These are phyloP conservation scores for Lentinula raphanica DNA, from an alignment of 768 basidiomycete genomes.

Conservation along the genomic window DNA sequence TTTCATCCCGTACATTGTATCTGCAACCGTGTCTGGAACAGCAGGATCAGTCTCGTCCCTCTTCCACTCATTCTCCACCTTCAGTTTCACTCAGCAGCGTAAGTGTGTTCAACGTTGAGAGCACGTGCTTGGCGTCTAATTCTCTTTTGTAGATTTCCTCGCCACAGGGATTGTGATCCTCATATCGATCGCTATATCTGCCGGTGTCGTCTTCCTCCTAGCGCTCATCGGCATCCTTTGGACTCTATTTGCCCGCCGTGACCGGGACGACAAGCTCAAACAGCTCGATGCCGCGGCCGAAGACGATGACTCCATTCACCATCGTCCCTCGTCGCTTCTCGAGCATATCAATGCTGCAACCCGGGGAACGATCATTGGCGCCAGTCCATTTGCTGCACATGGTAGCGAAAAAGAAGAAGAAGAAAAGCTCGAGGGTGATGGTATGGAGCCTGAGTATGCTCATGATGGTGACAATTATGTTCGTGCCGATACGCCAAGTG, in stretches of 20 bases:
- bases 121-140: background rate
- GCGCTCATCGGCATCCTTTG: constrained; percentile 82
- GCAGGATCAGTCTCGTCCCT: constrained; percentile 70
- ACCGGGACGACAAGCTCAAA: constrained; percentile 66
- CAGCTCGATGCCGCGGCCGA: constrained; percentile 68
- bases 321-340: constrained; percentile 81
- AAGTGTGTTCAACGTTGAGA: constrained; percentile 24
- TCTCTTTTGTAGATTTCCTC: constrained; percentile 61
- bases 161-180: constrained; percentile 92
- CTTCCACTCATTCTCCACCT: constrained; percentile 76
- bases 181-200: constrained; percentile 94
- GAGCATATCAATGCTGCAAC: constrained; percentile 91
- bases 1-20: constrained; percentile 78
- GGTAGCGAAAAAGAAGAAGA: constrained; percentile 58
- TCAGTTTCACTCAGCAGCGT: constrained; percentile 72
- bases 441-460: constrained; percentile 53
- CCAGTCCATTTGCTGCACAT: constrained; percentile 33
- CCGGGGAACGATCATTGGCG: constrained; percentile 72
- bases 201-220: constrained; percentile 87
- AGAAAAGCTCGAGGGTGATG: constrained; percentile 32
- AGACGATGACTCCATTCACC: constrained; percentile 71
- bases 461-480: constrained; percentile 75
- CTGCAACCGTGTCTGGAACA: constrained; percentile 59
- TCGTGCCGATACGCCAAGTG: constrained; percentile 78
- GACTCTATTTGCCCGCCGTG: constrained; percentile 80